Evolutionary conservation across 345 rosid species (phyloP).

Genomic region (Eucalyptus camaldulensis): DNA sequence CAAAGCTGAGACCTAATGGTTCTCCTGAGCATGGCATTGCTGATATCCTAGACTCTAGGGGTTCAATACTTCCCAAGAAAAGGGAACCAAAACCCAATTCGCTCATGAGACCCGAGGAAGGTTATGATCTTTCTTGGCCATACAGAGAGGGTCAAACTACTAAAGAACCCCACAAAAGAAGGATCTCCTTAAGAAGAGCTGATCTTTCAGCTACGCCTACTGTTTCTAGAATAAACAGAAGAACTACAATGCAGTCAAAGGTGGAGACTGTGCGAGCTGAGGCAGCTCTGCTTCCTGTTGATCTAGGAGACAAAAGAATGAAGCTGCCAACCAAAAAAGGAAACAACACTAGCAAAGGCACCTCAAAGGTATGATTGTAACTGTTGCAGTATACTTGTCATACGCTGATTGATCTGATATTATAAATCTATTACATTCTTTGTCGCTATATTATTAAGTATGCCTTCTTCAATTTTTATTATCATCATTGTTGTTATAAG

Average conservation of each 20-base stretch:
- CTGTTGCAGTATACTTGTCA: fast-evolving
- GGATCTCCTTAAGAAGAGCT: background rate
- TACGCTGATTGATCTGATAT: fast-evolving
- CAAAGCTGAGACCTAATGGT: conserved; percentile 29
- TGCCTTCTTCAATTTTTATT: no score
- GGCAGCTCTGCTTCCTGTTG: fast-evolving
- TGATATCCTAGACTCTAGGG: fast-evolving
- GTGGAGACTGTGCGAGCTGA: fast-evolving
- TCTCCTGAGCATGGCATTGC: background rate
- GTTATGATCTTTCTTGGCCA: background rate
- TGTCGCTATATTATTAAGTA: no score
- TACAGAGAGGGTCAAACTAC: background rate
- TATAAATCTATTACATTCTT: no score
- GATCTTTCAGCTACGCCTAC: background rate
- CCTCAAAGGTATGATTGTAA: no score
- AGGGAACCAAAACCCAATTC: background rate
- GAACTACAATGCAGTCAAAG: no score
- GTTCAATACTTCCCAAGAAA: background rate
- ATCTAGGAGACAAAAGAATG: fast-evolving
- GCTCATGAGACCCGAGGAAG: background rate
- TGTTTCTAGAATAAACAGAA: no score
- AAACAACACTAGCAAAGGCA: fast-evolving
- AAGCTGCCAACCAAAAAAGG: fast-evolving
- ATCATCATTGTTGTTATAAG: fast-evolving
- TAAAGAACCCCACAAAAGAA: fast-evolving